Conservation (phyloP, 106 monocot genomes). For the Dioscorea alata region DNA sequence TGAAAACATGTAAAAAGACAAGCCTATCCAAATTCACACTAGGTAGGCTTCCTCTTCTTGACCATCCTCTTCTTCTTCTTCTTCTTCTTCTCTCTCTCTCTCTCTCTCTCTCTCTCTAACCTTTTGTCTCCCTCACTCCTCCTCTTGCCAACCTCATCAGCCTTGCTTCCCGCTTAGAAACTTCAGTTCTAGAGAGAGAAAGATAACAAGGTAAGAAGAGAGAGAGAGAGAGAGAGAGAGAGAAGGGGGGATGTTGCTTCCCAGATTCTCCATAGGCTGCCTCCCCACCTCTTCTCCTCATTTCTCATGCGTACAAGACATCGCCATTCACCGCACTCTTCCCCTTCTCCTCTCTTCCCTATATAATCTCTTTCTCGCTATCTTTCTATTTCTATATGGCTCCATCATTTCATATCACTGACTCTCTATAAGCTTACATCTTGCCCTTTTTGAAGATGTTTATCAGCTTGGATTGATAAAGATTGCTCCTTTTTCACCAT, state of each 20-base stretch:
- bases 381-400: slow-evolving; percentile 11
- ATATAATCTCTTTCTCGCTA: not conserved
- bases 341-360: not conserved
- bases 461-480: not conserved
- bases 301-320: slow-evolving; percentile 54
- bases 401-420: not conserved
- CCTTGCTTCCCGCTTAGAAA: slow-evolving; percentile 29
- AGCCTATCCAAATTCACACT: not conserved
- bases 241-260: slow-evolving; percentile 18
- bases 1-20: not conserved
- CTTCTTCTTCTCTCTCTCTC: not conserved
- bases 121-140: slow-evolving; percentile 10
- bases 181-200: slow-evolving; percentile 5
- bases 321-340: slow-evolving; percentile 16
- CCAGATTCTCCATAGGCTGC: slow-evolving; percentile 19
- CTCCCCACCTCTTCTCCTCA: slow-evolving; percentile 5
- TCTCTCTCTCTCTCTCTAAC: not conserved
- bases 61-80: too few relatives aligned
- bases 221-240: slow-evolving; percentile 19
- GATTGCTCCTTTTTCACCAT: not conserved
- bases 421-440: not conserved
- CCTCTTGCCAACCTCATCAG: slow-evolving; percentile 2
- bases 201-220: not conserved
- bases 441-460: not conserved
- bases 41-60: too few relatives aligned